Evolutionary conservation across 768 basidiomycete species (phyloP), one percentile per base, ranked within the genome.

Genomic region (Tricholoma furcatifolium): DNA sequence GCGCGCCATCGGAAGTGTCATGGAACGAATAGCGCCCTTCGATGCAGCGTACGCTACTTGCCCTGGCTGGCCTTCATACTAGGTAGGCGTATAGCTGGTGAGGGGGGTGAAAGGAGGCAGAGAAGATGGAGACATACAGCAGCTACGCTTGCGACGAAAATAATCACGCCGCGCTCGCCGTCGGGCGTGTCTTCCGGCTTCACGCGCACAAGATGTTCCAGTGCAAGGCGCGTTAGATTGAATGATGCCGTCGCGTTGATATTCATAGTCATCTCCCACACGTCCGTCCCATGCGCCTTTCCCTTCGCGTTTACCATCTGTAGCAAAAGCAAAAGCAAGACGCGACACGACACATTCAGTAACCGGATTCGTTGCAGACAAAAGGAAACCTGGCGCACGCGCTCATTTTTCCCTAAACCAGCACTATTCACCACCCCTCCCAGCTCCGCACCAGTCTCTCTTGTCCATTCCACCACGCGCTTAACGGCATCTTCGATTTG

Each of bases 1-100:
- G 31, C 83, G 74, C 4, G 84, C 80, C 74, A 84, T 76, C 3
- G 83, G 83, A 3, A 84, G 72, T 1, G 82, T 78, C 77, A 85
- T 78, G 2, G 82, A 80, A 18, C 68, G 68, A 6, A 85, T 57
- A 0, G 78, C 84, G 20, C 83, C 84, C 65, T 85, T 85, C 1
- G 75, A 71, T 9, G 80, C 80, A 0, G 81, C 63, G 57, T 85
- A 85, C 0, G 81, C 83, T 0, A 73, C 71, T 59, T 83, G 84
- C 2, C 82, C 81, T 1, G 79, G 74, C 53, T 81, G 81, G 4
- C 79, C 81, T 64, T 82, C 76, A 50, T 72, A 84, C 82, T 84
- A 21, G 35, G 2, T 10, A 44, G n/a, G 21, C n/a, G n/a, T 38
- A 20, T 20, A 35, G 39, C 18, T 24, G n/a, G n/a, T n/a, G 38